These are phyloP conservation scores for Nakazawaea ambrosiae DNA, from an alignment of 805 yeast genomes.

Conservation along the genomic window DNA sequence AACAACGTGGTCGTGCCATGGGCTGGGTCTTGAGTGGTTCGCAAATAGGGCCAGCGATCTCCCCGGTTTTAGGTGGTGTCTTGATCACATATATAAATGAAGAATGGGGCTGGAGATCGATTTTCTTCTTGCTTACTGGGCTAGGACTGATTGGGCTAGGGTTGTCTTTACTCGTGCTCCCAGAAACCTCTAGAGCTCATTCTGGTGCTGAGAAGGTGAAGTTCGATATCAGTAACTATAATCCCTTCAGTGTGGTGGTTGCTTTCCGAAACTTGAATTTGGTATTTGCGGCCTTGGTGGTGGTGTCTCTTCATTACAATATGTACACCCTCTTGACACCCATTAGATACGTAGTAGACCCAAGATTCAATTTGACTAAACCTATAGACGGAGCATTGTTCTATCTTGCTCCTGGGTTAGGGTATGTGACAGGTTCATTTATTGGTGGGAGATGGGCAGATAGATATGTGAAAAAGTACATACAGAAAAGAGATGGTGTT, in stretches of 20 bases:
- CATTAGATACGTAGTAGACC: slow-evolving; percentile 47
- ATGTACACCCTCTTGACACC: slow-evolving; percentile 51
- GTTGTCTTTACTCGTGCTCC: slow-evolving; percentile 31
- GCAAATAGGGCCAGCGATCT: slow-evolving; percentile 47
- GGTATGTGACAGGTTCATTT: slow-evolving; percentile 42
- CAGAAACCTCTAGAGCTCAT: slow-evolving; percentile 35
- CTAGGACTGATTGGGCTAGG: slow-evolving; percentile 29
- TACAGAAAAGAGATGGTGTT: slow-evolving; percentile 30
- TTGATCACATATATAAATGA: slow-evolving; percentile 37
- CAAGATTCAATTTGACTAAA: slow-evolving; percentile 39
- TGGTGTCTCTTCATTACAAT: slow-evolving; percentile 35
- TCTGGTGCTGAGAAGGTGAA: slow-evolving; percentile 21
- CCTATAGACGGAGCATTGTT: slow-evolving; percentile 48
- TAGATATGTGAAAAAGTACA: slow-evolving; percentile 35
- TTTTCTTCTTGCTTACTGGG: slow-evolving; percentile 42
- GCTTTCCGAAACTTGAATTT: slow-evolving; percentile 38
- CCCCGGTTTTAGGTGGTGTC: slow-evolving; percentile 47
- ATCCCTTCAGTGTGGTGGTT: slow-evolving; percentile 37
- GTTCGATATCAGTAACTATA: slow-evolving; percentile 34
- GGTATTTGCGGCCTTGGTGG: slow-evolving; percentile 33
- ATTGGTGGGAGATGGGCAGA: slow-evolving; percentile 51
- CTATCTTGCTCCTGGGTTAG: slow-evolving; percentile 52
- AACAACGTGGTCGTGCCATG: slow-evolving; percentile 44
- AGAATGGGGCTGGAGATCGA: slow-evolving; percentile 38
- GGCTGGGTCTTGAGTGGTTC: slow-evolving; percentile 42